Conservation (phyloP, 257 asterid genomes). For the Coffea eugenioides region DNA sequence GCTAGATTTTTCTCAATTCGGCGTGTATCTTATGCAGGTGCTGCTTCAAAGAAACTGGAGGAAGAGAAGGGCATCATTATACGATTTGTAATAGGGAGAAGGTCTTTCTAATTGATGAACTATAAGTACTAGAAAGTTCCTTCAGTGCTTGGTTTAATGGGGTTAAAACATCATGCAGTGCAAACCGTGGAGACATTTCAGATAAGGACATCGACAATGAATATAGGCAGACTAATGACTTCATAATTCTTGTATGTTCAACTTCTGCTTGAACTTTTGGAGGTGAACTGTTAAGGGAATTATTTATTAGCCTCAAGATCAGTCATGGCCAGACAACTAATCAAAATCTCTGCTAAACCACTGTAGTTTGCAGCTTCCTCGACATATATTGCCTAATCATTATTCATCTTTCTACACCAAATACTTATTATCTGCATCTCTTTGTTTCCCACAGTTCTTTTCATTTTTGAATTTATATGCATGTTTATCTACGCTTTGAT, state of each 20-base stretch:
- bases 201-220: conserved; percentile 71
- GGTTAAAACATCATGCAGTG: conserved; percentile 57
- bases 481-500: background rate
- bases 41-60: conserved; percentile 57
- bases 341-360: background rate
- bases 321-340: background rate
- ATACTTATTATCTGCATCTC: background rate
- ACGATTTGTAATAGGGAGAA: conserved; percentile 86
- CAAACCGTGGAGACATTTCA: conserved; percentile 56
- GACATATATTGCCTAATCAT: background rate
- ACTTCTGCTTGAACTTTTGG: conserved; percentile 15
- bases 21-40: conserved; percentile 40
- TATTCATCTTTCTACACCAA: background rate
- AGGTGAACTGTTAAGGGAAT: background rate
- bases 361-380: background rate
- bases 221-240: conserved; percentile 62
- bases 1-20: background rate
- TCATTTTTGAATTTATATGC: background rate
- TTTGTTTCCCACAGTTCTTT: background rate
- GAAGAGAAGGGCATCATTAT: conserved; percentile 72
- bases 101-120: conserved; percentile 43
- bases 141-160: conserved; percentile 33
- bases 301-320: background rate
- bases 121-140: conserved; percentile 22
- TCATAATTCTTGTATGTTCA: conserved; percentile 74